Evolutionary conservation across 257 asterid genomes (phyloP).

Genomic region (Nicotiana obtusifolia): DNA sequence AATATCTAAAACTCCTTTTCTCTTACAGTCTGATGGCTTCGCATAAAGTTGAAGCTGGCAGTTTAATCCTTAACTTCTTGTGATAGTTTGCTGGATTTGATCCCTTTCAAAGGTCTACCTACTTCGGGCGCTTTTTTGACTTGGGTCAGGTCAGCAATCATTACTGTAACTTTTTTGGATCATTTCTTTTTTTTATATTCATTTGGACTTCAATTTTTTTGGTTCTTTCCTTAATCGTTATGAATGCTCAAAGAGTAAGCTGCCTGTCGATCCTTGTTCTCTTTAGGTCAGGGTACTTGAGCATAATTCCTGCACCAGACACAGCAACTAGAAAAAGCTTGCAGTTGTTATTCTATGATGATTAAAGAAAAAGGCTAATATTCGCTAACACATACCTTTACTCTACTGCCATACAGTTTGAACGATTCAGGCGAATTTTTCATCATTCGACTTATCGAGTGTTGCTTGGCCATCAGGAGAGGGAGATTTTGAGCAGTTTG

Average conservation of each 20-base stretch:
- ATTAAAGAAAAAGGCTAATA: background rate
- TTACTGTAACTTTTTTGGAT: background rate
- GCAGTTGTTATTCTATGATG: background rate
- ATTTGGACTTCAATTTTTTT: background rate
- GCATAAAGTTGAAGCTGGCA: background rate
- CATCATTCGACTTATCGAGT: constrained; percentile 91
- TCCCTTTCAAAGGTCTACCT: constrained; percentile 94
- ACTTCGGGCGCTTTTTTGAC: constrained; percentile 92
- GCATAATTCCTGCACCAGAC: background rate
- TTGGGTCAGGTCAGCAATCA: constrained; percentile 73
- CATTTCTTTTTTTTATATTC: background rate
- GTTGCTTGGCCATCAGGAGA: constrained; percentile 80
- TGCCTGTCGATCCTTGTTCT: background rate
- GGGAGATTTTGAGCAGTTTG: constrained; percentile 81
- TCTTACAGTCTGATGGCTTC: background rate
- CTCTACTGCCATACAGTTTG: constrained; percentile 47
- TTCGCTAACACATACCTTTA: background rate
- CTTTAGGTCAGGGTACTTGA: background rate
- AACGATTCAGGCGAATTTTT: constrained; percentile 84
- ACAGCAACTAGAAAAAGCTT: background rate
- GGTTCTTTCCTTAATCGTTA: background rate
- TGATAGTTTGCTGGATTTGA: constrained; percentile 92
- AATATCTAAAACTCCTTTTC: constrained; percentile 11
- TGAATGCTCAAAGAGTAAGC: background rate
- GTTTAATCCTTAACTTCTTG: background rate